phyloP scores from a whole-genome alignment of 768 basidiomycete genomes.

The Mycena olivaceomarginata region DNA sequence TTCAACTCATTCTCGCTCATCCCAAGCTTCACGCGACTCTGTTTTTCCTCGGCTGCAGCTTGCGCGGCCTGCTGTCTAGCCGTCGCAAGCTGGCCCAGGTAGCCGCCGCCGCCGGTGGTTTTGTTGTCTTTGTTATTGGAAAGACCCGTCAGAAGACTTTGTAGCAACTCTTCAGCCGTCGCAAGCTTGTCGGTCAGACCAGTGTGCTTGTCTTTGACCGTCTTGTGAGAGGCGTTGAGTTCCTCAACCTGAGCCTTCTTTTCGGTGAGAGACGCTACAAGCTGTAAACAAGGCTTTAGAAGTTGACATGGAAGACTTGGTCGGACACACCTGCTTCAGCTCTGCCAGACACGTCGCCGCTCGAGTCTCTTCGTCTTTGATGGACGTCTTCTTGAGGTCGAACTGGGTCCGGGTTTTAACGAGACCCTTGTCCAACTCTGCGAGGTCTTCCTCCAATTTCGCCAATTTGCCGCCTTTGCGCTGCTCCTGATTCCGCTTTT shows the following conservation, averaged over 20 bases:
- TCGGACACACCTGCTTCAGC: constrained; percentile 72
- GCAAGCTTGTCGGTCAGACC: constrained; percentile 75
- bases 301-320: not conserved
- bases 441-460: constrained; percentile 87
- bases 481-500: constrained; percentile 90
- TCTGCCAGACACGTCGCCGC: constrained; percentile 72
- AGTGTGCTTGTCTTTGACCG: constrained; percentile 83
- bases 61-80: constrained; percentile 86
- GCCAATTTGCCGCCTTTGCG: constrained; percentile 95
- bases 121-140: constrained; percentile 80
- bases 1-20: constrained; percentile 89
- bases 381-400: constrained; percentile 85
- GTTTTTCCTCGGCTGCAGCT: constrained; percentile 89
- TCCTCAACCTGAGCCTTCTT: constrained; percentile 78
- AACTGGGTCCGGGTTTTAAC: constrained; percentile 91
- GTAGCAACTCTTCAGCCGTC: constrained; percentile 93
- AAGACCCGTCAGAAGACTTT: constrained; percentile 95
- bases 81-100: constrained; percentile 96
- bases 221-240: constrained; percentile 72
- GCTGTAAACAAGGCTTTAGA: constrained; percentile 58
- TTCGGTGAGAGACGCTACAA: constrained; percentile 71
- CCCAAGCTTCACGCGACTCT: constrained; percentile 82
- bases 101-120: constrained; percentile 86
- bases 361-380: constrained; percentile 86
- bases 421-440: constrained; percentile 85